Conservation (phyloP, 2,329 filamentous ascomycete species). For the Cladophialophora carrionii region DNA sequence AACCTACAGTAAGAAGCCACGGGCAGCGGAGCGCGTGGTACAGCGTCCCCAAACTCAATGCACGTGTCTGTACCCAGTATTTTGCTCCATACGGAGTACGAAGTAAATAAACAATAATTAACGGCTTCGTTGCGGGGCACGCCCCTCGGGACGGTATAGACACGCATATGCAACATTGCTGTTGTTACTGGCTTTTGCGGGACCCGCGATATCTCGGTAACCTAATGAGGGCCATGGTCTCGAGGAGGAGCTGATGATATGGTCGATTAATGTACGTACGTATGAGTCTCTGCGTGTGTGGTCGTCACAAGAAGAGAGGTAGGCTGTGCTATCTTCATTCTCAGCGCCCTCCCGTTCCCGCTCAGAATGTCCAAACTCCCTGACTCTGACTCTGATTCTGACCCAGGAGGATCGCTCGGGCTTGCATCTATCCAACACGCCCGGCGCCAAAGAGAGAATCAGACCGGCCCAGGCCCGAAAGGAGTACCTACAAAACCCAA, state of each 20-base stretch:
- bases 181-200: no score
- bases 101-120: no score
- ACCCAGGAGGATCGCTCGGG: constrained; percentile 9
- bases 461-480: not conserved
- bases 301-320: not conserved
- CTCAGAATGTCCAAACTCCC: constrained; percentile 10
- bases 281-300: not conserved
- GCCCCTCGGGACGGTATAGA: no score
- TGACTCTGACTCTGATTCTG: no score
- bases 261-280: constrained; percentile 1
- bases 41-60: no score
- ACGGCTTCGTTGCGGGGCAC: no score
- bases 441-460: not conserved
- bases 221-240: not conserved
- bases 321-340: constrained; percentile 3
- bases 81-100: no score
- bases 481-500: constrained; percentile 2
- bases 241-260: not conserved
- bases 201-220: not conserved
- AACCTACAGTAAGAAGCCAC: no score
- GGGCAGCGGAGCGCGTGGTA: no score
- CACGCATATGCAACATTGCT: no score
- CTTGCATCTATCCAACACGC: not conserved
- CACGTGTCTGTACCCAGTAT: no score
- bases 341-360: not conserved